Evolutionary conservation across 2,329 filamentous ascomycete genomes (phyloP).

Genomic region (Gnomoniopsis sp.): DNA sequence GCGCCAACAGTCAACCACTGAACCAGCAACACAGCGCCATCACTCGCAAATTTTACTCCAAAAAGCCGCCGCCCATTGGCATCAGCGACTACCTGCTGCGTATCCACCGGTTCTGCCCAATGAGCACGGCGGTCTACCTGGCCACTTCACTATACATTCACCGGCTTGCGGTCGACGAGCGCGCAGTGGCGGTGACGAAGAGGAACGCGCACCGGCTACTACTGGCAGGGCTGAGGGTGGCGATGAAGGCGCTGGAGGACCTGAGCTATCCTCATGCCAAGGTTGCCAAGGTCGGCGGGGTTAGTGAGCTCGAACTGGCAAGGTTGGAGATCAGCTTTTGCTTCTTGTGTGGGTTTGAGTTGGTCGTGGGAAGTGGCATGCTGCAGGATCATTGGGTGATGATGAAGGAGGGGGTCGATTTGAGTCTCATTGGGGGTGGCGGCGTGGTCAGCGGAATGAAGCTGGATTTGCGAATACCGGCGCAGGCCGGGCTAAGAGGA

Average conservation of each 20-base stretch:
- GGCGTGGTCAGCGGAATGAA: neutral
- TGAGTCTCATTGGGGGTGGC: conserved; percentile 1
- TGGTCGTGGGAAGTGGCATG: conserved; percentile 59
- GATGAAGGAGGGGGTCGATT: conserved; percentile 37
- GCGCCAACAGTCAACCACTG: conserved; percentile 69
- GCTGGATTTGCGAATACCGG: conserved; percentile 4
- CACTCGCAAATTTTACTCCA: conserved; percentile 90
- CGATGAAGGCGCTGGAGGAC: conserved; percentile 95
- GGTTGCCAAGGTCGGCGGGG: conserved; percentile 83
- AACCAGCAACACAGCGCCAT: conserved; percentile 80
- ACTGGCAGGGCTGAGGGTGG: conserved; percentile 78
- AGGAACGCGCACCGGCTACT: conserved; percentile 85
- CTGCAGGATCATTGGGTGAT: conserved; percentile 65
- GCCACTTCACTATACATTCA: conserved; percentile 86
- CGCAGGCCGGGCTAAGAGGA: neutral
- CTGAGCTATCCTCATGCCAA: conserved; percentile 80
- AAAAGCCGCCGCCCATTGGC: conserved; percentile 76
- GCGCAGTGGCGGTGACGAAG: conserved; percentile 73
- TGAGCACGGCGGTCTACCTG: conserved; percentile 91
- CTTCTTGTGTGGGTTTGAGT: conserved; percentile 80
- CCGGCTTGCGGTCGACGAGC: conserved; percentile 72
- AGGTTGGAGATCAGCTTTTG: conserved; percentile 86
- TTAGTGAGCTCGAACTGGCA: conserved; percentile 76
- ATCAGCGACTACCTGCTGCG: conserved; percentile 82
- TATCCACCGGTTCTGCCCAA: conserved; percentile 86